Conservation (phyloP, 2,329 filamentous ascomycete species). For the Byssoonygena ceratinophila region DNA sequence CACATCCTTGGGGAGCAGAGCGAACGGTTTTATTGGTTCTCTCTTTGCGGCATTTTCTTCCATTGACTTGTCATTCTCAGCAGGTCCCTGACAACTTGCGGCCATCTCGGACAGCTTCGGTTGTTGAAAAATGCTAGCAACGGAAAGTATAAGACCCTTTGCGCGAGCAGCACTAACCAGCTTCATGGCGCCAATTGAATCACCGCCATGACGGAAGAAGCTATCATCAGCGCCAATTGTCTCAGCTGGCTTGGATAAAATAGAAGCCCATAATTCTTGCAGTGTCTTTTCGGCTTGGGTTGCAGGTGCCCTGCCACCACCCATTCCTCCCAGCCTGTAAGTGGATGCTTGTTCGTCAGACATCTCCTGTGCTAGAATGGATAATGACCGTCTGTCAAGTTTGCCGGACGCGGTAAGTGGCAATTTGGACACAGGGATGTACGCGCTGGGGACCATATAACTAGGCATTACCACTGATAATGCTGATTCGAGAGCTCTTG, state of each 20-base stretch:
- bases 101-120: slow-evolving; percentile 39
- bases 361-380: slow-evolving; percentile 17
- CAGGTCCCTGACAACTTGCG: slow-evolving; percentile 7
- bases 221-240: slow-evolving; percentile 37
- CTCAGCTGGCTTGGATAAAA: slow-evolving; percentile 29
- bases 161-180: slow-evolving; percentile 35
- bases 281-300: slow-evolving; percentile 25
- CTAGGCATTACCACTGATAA: slow-evolving; percentile 50
- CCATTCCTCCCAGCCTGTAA: slow-evolving; percentile 14
- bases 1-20: slow-evolving; percentile 21
- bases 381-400: slow-evolving; percentile 51
- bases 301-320: slow-evolving; percentile 19
- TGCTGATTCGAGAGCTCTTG: slow-evolving; percentile 19
- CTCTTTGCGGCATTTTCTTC: neutral
- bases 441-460: slow-evolving; percentile 69
- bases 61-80: neutral
- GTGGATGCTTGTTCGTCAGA: slow-evolving; percentile 12
- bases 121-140: slow-evolving; percentile 37
- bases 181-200: slow-evolving; percentile 40
- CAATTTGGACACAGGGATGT: slow-evolving; percentile 59
- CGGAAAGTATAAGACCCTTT: slow-evolving; percentile 32
- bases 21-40: slow-evolving; percentile 23
- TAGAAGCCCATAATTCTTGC: slow-evolving; percentile 30
- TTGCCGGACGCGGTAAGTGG: slow-evolving; percentile 68
- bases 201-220: slow-evolving; percentile 40